A percentile compares a stretch with the other conserved stretches of the same genome.
Conservation (phyloP, 2,329 filamentous ascomycete genomes). For the Fusarium sp. region DNA sequence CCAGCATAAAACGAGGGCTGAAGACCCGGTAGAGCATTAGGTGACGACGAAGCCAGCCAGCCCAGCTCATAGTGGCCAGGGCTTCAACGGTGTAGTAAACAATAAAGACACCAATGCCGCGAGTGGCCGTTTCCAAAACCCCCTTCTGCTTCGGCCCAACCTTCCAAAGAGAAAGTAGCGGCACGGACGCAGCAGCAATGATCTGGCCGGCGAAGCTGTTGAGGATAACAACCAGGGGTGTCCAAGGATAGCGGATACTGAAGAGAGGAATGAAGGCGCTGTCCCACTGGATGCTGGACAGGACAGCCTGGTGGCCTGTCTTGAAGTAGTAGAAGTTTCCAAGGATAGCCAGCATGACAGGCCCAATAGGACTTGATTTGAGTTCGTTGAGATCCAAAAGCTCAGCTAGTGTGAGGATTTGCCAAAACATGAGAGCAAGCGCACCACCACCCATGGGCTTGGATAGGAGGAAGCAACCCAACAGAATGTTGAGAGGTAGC, state of each 20-base stretch:
- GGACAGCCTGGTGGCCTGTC: conserved; percentile 92
- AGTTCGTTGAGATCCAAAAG: conserved; percentile 72
- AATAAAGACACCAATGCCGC: conserved; percentile 80
- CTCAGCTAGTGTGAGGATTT: conserved; percentile 83
- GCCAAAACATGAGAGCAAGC: conserved; percentile 85
- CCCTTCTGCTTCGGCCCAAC: conserved; percentile 79
- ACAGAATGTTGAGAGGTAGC: conserved; percentile 81
- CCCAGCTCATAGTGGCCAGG: conserved; percentile 90
- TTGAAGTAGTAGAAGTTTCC: conserved; percentile 98
- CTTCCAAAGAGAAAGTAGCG: conserved; percentile 90
- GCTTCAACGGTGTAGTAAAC: conserved; percentile 87
- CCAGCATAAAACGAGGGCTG: conserved; percentile 89
- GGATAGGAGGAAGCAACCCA: conserved; percentile 82
- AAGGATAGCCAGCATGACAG: conserved; percentile 86
- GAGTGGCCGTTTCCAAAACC: conserved; percentile 77
- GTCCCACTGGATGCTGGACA: conserved; percentile 95
- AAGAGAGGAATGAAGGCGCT: conserved; percentile 90
- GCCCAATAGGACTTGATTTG: conserved; percentile 80
- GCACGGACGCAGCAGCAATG: conserved; percentile 82
- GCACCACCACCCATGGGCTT: conserved; percentile 95
- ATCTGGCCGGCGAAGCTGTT: conserved; percentile 95
- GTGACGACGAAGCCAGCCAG: conserved; percentile 87
- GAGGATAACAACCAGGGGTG: conserved; percentile 81
- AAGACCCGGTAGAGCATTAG: conserved; percentile 98
- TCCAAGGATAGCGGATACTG: conserved; percentile 89